Conservation (phyloP, 257 asterid species). For the Linaria vulgaris region DNA sequence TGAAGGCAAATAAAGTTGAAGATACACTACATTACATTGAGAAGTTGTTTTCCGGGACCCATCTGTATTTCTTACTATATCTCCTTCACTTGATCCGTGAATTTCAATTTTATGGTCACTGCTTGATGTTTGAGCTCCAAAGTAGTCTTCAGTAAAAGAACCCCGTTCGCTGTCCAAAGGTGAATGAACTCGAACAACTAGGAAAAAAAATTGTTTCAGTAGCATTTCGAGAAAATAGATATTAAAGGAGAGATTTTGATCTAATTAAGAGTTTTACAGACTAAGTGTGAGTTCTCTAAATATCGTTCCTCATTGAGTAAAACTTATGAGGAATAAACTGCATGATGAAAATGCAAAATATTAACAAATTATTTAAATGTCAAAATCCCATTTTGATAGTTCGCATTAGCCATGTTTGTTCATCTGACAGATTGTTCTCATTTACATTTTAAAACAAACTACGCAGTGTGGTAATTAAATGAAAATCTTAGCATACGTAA, state of each 20-base stretch:
- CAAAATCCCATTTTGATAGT: too few species aligned
- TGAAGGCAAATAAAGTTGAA: neutral
- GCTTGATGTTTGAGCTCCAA: conserved; percentile 11
- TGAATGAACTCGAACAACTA: conserved; percentile 35
- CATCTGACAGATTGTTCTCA: too few species aligned
- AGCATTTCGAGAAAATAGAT: neutral
- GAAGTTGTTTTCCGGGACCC: neutral
- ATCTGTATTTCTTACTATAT: neutral
- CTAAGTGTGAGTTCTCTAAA: too few species aligned
- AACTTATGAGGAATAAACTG: too few species aligned
- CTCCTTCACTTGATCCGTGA: conserved; percentile 27
- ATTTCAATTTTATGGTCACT: conserved; percentile 3
- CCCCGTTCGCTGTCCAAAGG: conserved; percentile 24
- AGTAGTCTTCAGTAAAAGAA: neutral
- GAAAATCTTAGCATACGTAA: too few species aligned
- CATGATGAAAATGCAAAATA: too few species aligned
- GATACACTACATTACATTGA: conserved; percentile 1
- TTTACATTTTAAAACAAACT: too few species aligned
- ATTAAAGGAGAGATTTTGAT: neutral
- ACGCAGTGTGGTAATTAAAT: neutral
- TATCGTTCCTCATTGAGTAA: too few species aligned
- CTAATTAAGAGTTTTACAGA: too few species aligned
- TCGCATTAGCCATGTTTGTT: too few species aligned
- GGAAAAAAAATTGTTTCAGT: neutral
- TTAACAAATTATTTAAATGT: too few species aligned